Evolutionary conservation across 2,329 filamentous ascomycete genomes (phyloP).

Genomic region (Bipolaris cookei): DNA sequence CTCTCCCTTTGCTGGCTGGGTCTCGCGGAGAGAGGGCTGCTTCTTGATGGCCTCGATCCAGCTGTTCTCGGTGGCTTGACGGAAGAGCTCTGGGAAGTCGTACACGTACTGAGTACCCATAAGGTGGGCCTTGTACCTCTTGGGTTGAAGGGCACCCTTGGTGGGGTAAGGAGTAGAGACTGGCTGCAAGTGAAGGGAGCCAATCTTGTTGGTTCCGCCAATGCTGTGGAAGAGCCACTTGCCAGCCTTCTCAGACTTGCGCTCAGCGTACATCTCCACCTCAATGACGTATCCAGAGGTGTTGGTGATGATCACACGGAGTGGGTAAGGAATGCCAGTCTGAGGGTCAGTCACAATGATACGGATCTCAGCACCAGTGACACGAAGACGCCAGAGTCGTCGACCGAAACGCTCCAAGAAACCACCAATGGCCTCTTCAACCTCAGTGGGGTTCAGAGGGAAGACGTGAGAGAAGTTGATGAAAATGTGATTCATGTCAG

Average conservation of each 20-base stretch:
- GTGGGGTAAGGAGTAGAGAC: constrained; percentile 93
- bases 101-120: constrained; percentile 99
- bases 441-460: constrained; percentile 85
- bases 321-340: constrained; percentile 84
- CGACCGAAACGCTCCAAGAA: constrained; percentile 97
- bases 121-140: constrained; percentile 98
- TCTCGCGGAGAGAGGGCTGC: constrained; percentile 74
- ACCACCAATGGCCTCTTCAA: constrained; percentile 89
- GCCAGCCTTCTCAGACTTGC: constrained; percentile 91
- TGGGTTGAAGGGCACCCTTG: constrained; percentile 98
- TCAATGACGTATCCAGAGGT: constrained; percentile 98
- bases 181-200: constrained; percentile 89
- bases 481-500: constrained; percentile 99
- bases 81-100: constrained; percentile 99
- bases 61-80: constrained; percentile 94
- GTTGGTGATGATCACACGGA: constrained; percentile 96
- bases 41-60: constrained; percentile 80
- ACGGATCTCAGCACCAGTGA: constrained; percentile 96
- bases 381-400: constrained; percentile 93
- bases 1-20: constrained; percentile 83
- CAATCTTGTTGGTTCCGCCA: constrained; percentile 91
- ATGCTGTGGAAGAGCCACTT: constrained; percentile 99
- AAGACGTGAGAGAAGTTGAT: constrained; percentile 99
- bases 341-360: constrained; percentile 93
- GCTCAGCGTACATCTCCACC: constrained; percentile 96